Evolutionary conservation across 495 filamentous ascomycete genomes (phyloP).

Genomic region (Penicillium daleae): DNA sequence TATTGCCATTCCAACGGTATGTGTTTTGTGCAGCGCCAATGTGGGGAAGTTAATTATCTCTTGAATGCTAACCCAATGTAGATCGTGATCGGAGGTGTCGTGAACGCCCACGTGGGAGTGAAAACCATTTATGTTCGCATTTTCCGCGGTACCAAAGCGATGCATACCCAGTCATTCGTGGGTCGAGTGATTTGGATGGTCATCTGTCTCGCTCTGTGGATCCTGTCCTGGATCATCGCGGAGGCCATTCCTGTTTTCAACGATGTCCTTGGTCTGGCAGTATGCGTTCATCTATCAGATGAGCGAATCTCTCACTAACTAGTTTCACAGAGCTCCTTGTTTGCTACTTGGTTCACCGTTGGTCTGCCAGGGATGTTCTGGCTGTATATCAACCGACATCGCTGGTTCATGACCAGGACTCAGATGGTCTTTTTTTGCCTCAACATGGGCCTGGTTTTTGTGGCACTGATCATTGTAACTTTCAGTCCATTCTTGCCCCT

Average conservation of each 20-base stretch:
- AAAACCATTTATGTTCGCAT: slow-evolving; percentile 64
- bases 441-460: slow-evolving; percentile 26
- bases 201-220: slow-evolving; percentile 56
- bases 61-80: slow-evolving; percentile 64
- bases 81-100: slow-evolving; percentile 54
- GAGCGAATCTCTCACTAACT: slow-evolving; percentile 4
- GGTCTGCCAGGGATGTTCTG: slow-evolving; percentile 38
- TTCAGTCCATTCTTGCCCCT: neutral
- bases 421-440: slow-evolving; percentile 31
- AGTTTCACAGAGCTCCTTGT: slow-evolving; percentile 25
- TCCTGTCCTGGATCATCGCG: slow-evolving; percentile 66
- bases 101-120: slow-evolving; percentile 59
- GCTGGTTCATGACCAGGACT: slow-evolving; percentile 23
- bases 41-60: slow-evolving; percentile 34
- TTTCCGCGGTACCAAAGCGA: slow-evolving; percentile 47
- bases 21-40: slow-evolving; percentile 56
- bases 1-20: slow-evolving; percentile 63
- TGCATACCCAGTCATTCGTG: slow-evolving; percentile 54
- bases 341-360: slow-evolving; percentile 37
- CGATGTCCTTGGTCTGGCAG: slow-evolving; percentile 54
- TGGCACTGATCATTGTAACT: slow-evolving; percentile 39
- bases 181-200: slow-evolving; percentile 49
- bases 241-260: slow-evolving; percentile 69
- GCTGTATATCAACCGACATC: slow-evolving; percentile 36
- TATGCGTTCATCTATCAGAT: slow-evolving; percentile 12